Conservation (phyloP, 805 yeast species). For the Yamadazyma kitorensis region DNA sequence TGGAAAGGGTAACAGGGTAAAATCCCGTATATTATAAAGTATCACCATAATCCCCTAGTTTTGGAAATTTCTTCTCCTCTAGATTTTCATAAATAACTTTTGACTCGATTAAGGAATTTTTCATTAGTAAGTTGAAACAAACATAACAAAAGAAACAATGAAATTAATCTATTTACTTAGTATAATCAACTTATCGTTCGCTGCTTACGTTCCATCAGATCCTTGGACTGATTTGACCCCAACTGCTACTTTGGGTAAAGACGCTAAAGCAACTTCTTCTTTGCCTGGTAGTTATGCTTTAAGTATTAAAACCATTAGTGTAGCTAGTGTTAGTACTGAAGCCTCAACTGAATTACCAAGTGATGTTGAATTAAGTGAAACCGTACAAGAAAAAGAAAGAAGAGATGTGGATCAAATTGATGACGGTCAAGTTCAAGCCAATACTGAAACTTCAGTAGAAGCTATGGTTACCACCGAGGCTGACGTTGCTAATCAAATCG, state of each 20-base stretch:
- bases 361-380: constrained; percentile 2
- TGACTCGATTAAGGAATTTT: not conserved
- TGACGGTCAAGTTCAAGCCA: constrained; percentile 47
- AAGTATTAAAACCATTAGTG: constrained; percentile 24
- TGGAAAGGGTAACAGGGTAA: too few relatives aligned
- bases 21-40: too few relatives aligned
- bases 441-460: constrained; percentile 16
- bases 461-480: constrained; percentile 24
- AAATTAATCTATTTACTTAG: constrained; percentile 6
- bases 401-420: constrained; percentile 37
- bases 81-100: too few relatives aligned
- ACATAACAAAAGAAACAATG: too few relatives aligned
- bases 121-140: too few relatives aligned
- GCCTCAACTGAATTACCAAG: constrained; percentile 9
- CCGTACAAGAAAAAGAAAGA: not conserved
- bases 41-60: too few relatives aligned
- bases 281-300: constrained; percentile 32
- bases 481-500: constrained; percentile 24
- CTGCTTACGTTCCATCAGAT: constrained; percentile 19
- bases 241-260: constrained; percentile 17
- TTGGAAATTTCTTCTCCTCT: not conserved
- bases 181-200: constrained; percentile 5
- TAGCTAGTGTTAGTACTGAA: constrained; percentile 13
- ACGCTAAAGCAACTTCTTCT: constrained; percentile 23
- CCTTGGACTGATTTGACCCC: constrained; percentile 33